Evolutionary conservation across 2,329 filamentous ascomycete species (phyloP).

Genomic region (Chaetoscypha palmicola): DNA sequence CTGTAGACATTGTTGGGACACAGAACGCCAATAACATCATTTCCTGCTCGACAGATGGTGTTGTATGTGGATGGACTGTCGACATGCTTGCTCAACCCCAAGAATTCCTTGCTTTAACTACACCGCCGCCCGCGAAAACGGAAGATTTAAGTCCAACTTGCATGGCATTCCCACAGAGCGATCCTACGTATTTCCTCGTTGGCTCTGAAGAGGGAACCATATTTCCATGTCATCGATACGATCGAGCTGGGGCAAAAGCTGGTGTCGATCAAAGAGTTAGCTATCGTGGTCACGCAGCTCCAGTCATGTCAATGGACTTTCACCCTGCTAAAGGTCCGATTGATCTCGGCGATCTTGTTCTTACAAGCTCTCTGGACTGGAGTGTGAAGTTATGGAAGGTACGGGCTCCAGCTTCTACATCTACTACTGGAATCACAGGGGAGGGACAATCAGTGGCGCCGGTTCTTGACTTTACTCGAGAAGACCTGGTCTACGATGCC

Average conservation of each 20-base stretch:
- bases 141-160: slow-evolving; percentile 94
- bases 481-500: slow-evolving; percentile 95
- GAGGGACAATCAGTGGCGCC: slow-evolving; percentile 55
- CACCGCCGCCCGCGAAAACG: slow-evolving; percentile 78
- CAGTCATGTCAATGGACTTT: slow-evolving; percentile 94
- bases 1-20: slow-evolving; percentile 89
- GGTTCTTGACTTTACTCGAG: slow-evolving; percentile 81
- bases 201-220: slow-evolving; percentile 96
- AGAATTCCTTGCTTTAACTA: slow-evolving; percentile 81
- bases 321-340: slow-evolving; percentile 88
- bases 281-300: slow-evolving; percentile 85
- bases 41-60: slow-evolving; percentile 91
- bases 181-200: slow-evolving; percentile 95
- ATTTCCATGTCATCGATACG: slow-evolving; percentile 93
- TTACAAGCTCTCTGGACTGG: slow-evolving; percentile 93
- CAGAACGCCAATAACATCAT: slow-evolving; percentile 99
- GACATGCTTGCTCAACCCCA: slow-evolving; percentile 97
- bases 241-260: slow-evolving; percentile 93
- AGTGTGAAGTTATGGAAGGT: slow-evolving; percentile 96
- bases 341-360: slow-evolving; percentile 86
- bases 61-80: slow-evolving; percentile 94
- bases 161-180: slow-evolving; percentile 88
- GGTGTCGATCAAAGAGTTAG: slow-evolving; percentile 84
- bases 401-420: slow-evolving; percentile 68
- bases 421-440: slow-evolving; percentile 44